Conservation (phyloP, 1,139 yeast genomes). For the Suhomyces chickasaworum region DNA sequence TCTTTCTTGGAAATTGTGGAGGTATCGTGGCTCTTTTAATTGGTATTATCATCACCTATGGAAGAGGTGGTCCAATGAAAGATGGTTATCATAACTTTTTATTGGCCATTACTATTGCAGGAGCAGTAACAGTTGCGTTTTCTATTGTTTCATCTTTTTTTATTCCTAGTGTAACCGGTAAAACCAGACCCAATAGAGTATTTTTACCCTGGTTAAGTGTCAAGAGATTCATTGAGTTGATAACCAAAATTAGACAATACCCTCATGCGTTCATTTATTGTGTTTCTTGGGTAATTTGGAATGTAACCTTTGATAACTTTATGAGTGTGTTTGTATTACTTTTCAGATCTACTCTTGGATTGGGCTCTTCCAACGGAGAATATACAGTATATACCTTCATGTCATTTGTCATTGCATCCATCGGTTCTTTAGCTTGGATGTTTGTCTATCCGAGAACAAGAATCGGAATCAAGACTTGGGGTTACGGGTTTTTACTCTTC, state of each 20-base stretch:
- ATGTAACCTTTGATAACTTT: conserved; percentile 40
- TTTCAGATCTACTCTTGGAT: conserved; percentile 45
- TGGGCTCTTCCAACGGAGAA: conserved; percentile 43
- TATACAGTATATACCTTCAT: conserved; percentile 45
- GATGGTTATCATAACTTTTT: conserved; percentile 40
- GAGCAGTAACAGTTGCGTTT: conserved; percentile 35
- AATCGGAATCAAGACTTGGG: conserved; percentile 37
- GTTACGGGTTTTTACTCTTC: conserved; percentile 33
- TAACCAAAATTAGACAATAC: conserved; percentile 31
- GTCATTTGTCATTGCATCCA: conserved; percentile 36
- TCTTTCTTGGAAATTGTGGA: conserved; percentile 42
- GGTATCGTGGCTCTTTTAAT: conserved; percentile 42
- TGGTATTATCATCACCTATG: conserved; percentile 43
- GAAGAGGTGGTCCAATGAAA: conserved; percentile 28
- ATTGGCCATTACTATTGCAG: conserved; percentile 46
- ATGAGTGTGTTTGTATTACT: conserved; percentile 39
- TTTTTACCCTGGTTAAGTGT: conserved; percentile 27
- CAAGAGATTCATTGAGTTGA: conserved; percentile 28
- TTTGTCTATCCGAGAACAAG: conserved; percentile 29
- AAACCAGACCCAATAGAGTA: conserved; percentile 28
- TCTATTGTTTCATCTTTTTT: conserved; percentile 30
- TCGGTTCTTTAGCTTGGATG: conserved; percentile 47
- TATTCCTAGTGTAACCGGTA: conserved; percentile 38
- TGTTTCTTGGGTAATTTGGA: conserved; percentile 50
- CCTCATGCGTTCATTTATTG: conserved; percentile 44